Evolutionary conservation across 2,329 filamentous ascomycete genomes (phyloP).

Genomic region (Penicillium sp.): DNA sequence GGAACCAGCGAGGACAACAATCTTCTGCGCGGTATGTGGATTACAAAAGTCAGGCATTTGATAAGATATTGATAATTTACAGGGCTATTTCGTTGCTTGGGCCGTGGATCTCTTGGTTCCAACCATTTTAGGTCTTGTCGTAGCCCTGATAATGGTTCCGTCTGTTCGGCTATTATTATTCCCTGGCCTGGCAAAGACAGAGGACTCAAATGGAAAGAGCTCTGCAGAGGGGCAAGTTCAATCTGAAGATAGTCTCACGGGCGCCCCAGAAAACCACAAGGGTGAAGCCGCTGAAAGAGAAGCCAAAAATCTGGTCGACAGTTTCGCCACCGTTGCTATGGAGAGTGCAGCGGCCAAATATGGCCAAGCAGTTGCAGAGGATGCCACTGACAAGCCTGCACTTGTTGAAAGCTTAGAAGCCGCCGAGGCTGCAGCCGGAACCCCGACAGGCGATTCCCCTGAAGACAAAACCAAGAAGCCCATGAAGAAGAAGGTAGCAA

Average conservation of each 20-base stretch:
- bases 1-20: constrained; percentile 65
- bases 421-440: constrained; percentile 53
- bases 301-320: constrained; percentile 75
- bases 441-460: constrained; percentile 51
- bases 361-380: constrained; percentile 60
- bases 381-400: constrained; percentile 42
- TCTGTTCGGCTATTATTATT: constrained; percentile 64
- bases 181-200: constrained; percentile 66
- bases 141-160: constrained; percentile 66
- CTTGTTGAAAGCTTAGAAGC: constrained; percentile 55
- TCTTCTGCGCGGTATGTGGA: constrained; percentile 57
- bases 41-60: fast-evolving
- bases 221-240: constrained; percentile 69
- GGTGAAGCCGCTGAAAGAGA: constrained; percentile 82
- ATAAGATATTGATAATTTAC: neutral
- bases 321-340: constrained; percentile 68
- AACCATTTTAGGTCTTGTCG: constrained; percentile 55
- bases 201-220: constrained; percentile 49
- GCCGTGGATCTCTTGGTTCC: constrained; percentile 68
- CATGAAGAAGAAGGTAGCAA: constrained; percentile 73
- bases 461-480: constrained; percentile 71
- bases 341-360: constrained; percentile 75
- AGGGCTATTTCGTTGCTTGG: constrained; percentile 66
- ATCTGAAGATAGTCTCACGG: constrained; percentile 73
- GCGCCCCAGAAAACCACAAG: constrained; percentile 75